phyloP scores from a whole-genome alignment of 148 eudicot species.

The Pouteria glomerata region DNA sequence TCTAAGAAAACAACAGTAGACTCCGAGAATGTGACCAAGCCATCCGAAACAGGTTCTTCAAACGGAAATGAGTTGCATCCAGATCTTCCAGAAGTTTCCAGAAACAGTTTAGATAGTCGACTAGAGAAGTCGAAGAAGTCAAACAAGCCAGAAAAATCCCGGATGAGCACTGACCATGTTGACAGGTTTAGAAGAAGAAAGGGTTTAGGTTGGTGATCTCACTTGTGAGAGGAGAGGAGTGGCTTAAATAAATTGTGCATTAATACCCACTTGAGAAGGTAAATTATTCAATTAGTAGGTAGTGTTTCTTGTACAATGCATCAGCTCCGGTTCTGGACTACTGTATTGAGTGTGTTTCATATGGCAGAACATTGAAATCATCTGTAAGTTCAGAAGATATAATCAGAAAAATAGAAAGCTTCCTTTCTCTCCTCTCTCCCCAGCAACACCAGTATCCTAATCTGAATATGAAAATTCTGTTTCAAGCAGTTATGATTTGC shows the following conservation, averaged over 20 bases:
- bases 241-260: background rate
- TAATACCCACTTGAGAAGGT: slow-evolving; percentile 3
- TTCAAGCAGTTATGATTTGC: background rate
- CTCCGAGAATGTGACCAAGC: slow-evolving; percentile 33
- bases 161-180: slow-evolving; percentile 76
- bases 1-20: slow-evolving; percentile 37
- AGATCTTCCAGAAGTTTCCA: slow-evolving; percentile 57
- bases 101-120: slow-evolving; percentile 91
- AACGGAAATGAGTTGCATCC: slow-evolving; percentile 40
- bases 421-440: background rate
- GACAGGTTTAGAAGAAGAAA: slow-evolving; percentile 66
- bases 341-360: background rate
- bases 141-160: slow-evolving; percentile 71
- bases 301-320: slow-evolving; percentile 14
- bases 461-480: slow-evolving; percentile 4
- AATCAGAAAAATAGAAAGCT: background rate
- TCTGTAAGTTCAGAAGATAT: slow-evolving; percentile 9
- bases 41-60: slow-evolving; percentile 31
- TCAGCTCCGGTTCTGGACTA: slow-evolving; percentile 1
- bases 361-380: background rate
- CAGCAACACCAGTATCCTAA: background rate
- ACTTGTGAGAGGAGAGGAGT: background rate
- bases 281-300: slow-evolving; percentile 11
- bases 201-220: slow-evolving; percentile 76
- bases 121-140: slow-evolving; percentile 75